Conservation (phyloP, 371 early-diverging fungal genomes). For the Rhizopus sp. region DNA sequence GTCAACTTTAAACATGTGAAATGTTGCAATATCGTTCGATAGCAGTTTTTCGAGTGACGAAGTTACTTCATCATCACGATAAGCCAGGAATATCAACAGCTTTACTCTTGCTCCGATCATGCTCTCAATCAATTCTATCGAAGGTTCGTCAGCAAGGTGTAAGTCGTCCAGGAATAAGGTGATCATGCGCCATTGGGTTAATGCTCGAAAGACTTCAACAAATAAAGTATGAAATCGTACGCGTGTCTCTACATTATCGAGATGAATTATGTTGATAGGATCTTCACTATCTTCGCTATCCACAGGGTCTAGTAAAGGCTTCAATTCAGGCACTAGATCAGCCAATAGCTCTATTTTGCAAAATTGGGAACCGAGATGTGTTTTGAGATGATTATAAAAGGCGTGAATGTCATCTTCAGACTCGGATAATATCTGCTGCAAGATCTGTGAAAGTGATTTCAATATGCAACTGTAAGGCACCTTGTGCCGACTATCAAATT, state of each 20-base stretch:
- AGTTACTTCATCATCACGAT: slow-evolving; percentile 40
- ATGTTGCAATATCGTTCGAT: slow-evolving; percentile 27
- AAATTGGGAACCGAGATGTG: slow-evolving; percentile 35
- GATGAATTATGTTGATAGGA: slow-evolving; percentile 21
- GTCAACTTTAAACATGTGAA: slow-evolving; percentile 30
- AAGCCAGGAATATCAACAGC: slow-evolving; percentile 35
- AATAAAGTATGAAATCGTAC: slow-evolving; percentile 44
- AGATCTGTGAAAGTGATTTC: slow-evolving; percentile 40
- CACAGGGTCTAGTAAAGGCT: slow-evolving; percentile 31
- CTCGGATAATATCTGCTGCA: slow-evolving; percentile 49
- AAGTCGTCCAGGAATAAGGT: slow-evolving; percentile 51
- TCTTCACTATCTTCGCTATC: slow-evolving; percentile 21
- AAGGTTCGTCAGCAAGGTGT: slow-evolving; percentile 52
- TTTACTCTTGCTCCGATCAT: slow-evolving; percentile 34
- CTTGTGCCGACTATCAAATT: slow-evolving; percentile 44
- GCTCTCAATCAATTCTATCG: slow-evolving; percentile 40
- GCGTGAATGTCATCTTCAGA: slow-evolving; percentile 38
- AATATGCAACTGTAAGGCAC: slow-evolving; percentile 43
- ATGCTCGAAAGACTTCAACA: slow-evolving; percentile 42
- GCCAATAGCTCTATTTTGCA: slow-evolving; percentile 37
- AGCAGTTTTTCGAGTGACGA: slow-evolving; percentile 22
- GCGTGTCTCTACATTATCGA: slow-evolving; percentile 43
- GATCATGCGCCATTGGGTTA: slow-evolving; percentile 48
- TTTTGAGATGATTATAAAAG: slow-evolving; percentile 37
- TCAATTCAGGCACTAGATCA: slow-evolving; percentile 45